Base-by-base conservation (phyloP, 805 yeast genomes). In the Lachancea dasiensis region DNA sequence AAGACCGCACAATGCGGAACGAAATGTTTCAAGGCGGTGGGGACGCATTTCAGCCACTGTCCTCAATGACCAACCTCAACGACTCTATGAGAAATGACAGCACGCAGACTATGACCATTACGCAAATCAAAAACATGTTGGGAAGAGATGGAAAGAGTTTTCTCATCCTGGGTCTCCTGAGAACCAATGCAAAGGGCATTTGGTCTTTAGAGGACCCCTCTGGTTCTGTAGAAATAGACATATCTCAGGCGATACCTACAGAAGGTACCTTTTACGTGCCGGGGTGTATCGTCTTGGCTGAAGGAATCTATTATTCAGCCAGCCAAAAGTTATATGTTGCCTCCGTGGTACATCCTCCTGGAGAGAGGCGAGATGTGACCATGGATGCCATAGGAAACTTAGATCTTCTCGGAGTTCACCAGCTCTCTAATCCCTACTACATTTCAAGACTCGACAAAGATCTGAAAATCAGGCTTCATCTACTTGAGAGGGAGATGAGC, bases 131-230 rank as follows among this genome's bases (percentile, higher is more conserved):
- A 51, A 89, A 89, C 57, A 64, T 92, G 41, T 58, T 92, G 20
- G 99, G 98, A 21, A 66, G 95, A 38, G 83, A 82, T 50, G 90
- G 90, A 4, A 68, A 74, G 37, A 69, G 75, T 40, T 92, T 92
- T 54, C 64, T 83, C 6, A 55, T 92, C 2, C 77, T 89, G 51
- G 99, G 98, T 0, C 64, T 87, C 40, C 59, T 92, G 8, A 68
- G 79, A 2, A 68, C 69, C 41, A 77, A 78, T 38, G 65, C 75
- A 8, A 74, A 70, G 36, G 95, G 90, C 1, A 65, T 71, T n/a
- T 81, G 76, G 74, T 74, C 75, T 32, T 56, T 94, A 20, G 95
- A 87, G 52, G 99, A 92, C 57, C 73, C 80, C 3, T 74, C 87
- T 1, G 95, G 86, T 41, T 61, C 69, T 29, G 79, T 90, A 8